These are phyloP conservation scores for Globisporangium camurandrum DNA, from an alignment of 352 stramenopile species.

Conservation along the genomic window DNA sequence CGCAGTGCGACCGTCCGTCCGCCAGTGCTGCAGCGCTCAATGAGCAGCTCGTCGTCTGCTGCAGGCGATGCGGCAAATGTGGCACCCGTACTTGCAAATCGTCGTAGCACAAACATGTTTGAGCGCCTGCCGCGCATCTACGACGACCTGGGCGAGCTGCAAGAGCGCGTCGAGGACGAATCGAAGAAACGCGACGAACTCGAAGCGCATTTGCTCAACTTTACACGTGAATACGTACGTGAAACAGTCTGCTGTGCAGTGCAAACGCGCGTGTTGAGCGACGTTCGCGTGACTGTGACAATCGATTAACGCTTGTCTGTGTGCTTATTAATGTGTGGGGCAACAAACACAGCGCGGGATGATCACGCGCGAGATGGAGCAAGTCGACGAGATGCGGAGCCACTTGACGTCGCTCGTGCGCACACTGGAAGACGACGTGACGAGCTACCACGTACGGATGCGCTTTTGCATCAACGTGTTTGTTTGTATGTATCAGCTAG, in stretches of 20 bases:
- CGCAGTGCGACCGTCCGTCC: conserved; percentile 40
- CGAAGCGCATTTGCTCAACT: conserved; percentile 52
- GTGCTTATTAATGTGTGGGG: too few relatives aligned
- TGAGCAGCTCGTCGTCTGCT: conserved; percentile 8
- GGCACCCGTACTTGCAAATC: conserved; percentile 2
- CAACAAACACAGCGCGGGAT: conserved; percentile 36
- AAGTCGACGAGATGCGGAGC: conserved; percentile 44
- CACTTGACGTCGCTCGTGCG: conserved; percentile 47
- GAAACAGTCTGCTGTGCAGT: too few relatives aligned
- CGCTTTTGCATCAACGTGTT: background rate
- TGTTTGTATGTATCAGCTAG: background rate
- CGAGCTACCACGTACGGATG: conserved; percentile 36
- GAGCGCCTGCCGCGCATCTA: conserved; percentile 58
- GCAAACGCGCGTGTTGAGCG: too few relatives aligned
- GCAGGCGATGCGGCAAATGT: background rate
- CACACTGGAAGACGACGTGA: conserved; percentile 53
- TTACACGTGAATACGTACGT: conserved; percentile 50
- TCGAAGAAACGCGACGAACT: conserved; percentile 59
- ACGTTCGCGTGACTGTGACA: too few relatives aligned
- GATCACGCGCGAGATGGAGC: conserved; percentile 40
- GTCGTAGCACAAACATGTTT: conserved; percentile 46
- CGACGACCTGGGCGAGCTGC: conserved; percentile 55
- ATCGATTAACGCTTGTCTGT: background rate
- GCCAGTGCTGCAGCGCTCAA: conserved; percentile 6
- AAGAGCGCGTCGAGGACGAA: conserved; percentile 66